A percentile compares a stretch with the other conserved stretches of the same genome.
phyloP scores from a whole-genome alignment of 164 flowering plant species.

The Umbellularia californica region DNA sequence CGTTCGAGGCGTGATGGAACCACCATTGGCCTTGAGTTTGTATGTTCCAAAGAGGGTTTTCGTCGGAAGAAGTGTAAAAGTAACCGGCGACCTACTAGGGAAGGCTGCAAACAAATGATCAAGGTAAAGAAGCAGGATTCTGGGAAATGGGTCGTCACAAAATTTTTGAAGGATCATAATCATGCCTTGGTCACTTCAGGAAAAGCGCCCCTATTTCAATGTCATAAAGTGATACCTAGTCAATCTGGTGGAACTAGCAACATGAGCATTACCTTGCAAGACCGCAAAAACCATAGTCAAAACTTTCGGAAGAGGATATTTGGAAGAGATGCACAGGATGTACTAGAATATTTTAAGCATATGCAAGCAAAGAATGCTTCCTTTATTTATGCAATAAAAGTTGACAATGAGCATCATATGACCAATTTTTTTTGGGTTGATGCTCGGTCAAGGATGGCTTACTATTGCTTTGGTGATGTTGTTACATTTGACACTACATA shows the following conservation, averaged over 20 bases:
- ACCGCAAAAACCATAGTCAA: conserved; percentile 13
- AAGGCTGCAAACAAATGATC: conserved; percentile 62
- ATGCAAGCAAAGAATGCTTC: conserved; percentile 67
- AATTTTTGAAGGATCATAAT: conserved; percentile 69
- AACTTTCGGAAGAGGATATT: conserved; percentile 37
- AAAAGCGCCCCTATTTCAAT: conserved; percentile 53
- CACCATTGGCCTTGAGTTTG: conserved; percentile 7
- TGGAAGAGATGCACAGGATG: conserved; percentile 64
- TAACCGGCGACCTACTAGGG: conserved; percentile 16
- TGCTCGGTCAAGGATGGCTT: conserved; percentile 56
- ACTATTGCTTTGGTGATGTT: conserved; percentile 55
- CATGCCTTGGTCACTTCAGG: conserved; percentile 50
- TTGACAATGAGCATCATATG: conserved; percentile 61
- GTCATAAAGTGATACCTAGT: conserved; percentile 18
- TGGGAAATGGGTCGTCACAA: conserved; percentile 60
- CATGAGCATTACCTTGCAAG: conserved; percentile 26
- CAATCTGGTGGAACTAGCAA: conserved; percentile 2
- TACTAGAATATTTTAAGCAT: conserved; percentile 58
- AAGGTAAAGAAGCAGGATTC: conserved; percentile 45
- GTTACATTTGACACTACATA: conserved; percentile 48
- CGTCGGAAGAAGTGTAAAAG: conserved; percentile 14
- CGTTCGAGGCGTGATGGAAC: conserved; percentile 12
- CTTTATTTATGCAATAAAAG: conserved; percentile 62
- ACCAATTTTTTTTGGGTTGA: conserved; percentile 67
- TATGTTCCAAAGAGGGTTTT: conserved; percentile 9